Base-by-base conservation (phyloP, 2,329 filamentous ascomycete genomes). In the Diaporthe vexans region DNA sequence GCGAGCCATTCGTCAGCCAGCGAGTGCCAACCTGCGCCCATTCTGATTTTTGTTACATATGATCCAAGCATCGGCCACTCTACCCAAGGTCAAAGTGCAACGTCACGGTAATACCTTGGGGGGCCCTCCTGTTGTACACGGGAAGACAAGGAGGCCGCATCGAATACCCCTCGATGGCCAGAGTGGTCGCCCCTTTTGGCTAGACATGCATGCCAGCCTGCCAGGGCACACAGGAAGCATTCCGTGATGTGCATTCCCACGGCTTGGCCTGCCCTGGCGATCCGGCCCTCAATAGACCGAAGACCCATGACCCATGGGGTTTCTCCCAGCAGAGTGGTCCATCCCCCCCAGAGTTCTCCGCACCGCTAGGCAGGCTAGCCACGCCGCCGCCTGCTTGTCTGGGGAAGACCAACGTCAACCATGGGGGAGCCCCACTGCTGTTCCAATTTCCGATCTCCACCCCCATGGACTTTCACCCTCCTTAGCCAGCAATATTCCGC, bases 271-370 rank as follows among this genome's bases (percentile, higher is more conserved):
- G 46, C 48, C 46, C 63, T 68, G 63, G 21, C 46, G 63, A 68
- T 68, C 63, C 63, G 63, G 63, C 24, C 63, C 54, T 54, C 65
- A 33, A 70, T 73, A 43, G 37, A 70, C 72, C 72, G 63, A 68
- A 54, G 33, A 68, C 63, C 63, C 63, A 68, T 40, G 63, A 54
- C 48, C 63, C 63, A 54, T 68, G 48, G 17, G 19, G 29, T 26
- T 26, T 54, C 48, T 67, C 29, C 63, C 63, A 68, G 63, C 63
- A 68, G 46, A 54, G 21, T 40, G 63, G 63, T 40, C 33, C 63
- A 26, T 54, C 48, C 63, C 48, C 63, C 63, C 63, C 63, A 68
- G 63, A 68, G 21, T 68, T 68, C 63, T 68, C 63, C 63, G 63
- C 63, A 68, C 63, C 21, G 33, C 63, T 40, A 54, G 63, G 9